Base-by-base conservation (phyloP, 1,284 basidiomycete species). In the Tilletia setariae region DNA sequence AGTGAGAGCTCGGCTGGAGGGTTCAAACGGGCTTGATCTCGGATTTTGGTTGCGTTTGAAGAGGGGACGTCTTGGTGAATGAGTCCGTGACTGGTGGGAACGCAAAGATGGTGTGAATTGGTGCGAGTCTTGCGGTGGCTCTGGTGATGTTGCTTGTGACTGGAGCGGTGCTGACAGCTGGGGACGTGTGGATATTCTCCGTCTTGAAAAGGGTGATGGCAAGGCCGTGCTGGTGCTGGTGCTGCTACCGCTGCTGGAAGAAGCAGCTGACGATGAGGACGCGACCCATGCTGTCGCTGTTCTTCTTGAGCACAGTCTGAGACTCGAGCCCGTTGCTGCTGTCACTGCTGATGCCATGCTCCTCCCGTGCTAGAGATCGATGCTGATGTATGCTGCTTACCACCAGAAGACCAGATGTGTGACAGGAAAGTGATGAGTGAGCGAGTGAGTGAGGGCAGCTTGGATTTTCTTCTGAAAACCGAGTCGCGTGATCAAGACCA, bases 181-280 rank as follows among this genome's bases (percentile, higher is more conserved):
- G 11, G 35, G 11, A 11, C 35, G 35, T 40, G 35, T 40, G 11
- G 47, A n/a, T 49, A 25, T 49, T 49, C 47, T 49, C 16, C 23
- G 8, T 49, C 47, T 49, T 8, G 47, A 25, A 49, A 19, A 19
- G 8, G 2, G 47, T n/a, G 16, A 49, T n/a, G 47, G 23, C n/a
- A 8, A 49, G 2, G 9, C 63, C 3, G 11, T 43, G 40, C 7
- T 47, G 42, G 13, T 64, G 63, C 16, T 44, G 63, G 2, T 64
- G 63, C 40, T 64, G 63, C 16, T 28, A 42, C 43, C 42, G 61
- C 61, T 43, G 61, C 63, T 28, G 63, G 13, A 3, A n/a, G 21
- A 32, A 21, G 62, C 7, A 13, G 62, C 30, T 19, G 32, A 46
- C 40, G 19, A 21, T 21, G 63, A 40, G 19, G 42, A 25, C 11